These are phyloP conservation scores for Xylaria hypoxylon DNA, from an alignment of 2,329 filamentous ascomycete genomes.

Conservation along the genomic window DNA sequence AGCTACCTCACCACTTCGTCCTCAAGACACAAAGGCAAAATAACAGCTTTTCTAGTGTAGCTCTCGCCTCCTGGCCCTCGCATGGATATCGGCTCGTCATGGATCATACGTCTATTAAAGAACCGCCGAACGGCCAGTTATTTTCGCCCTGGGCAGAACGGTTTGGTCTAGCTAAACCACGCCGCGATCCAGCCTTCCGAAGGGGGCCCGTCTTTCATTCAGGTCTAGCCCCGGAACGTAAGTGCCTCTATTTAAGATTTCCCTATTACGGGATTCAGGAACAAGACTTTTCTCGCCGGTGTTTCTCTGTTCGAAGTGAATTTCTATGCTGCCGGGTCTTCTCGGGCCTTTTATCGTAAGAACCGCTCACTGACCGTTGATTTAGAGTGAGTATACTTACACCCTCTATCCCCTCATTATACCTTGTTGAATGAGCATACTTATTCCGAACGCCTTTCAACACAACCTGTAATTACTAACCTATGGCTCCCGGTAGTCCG, in stretches of 20 bases:
- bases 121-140: background rate
- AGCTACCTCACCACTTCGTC: background rate
- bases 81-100: background rate
- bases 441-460: background rate
- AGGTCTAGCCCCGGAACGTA: conserved; percentile 19
- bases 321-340: background rate
- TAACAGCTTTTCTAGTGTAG: background rate
- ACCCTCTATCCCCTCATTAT: background rate
- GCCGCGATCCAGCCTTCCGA: conserved; percentile 1
- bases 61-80: no score
- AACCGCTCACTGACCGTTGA: background rate
- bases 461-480: background rate
- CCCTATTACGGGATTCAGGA: background rate
- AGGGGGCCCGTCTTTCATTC: conserved; percentile 1
- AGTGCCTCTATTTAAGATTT: background rate
- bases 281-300: background rate
- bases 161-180: background rate
- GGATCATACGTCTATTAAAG: background rate
- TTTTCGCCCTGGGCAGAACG: conserved; percentile 22
- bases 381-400: conserved; percentile 16
- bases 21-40: background rate
- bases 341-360: background rate
- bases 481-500: conserved; percentile 8
- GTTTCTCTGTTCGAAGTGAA: background rate
- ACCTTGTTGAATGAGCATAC: background rate